Evolutionary conservation across 768 basidiomycete species (phyloP), one percentile per base, ranked within the genome.

Genomic region (Trametes cinnabarina): DNA sequence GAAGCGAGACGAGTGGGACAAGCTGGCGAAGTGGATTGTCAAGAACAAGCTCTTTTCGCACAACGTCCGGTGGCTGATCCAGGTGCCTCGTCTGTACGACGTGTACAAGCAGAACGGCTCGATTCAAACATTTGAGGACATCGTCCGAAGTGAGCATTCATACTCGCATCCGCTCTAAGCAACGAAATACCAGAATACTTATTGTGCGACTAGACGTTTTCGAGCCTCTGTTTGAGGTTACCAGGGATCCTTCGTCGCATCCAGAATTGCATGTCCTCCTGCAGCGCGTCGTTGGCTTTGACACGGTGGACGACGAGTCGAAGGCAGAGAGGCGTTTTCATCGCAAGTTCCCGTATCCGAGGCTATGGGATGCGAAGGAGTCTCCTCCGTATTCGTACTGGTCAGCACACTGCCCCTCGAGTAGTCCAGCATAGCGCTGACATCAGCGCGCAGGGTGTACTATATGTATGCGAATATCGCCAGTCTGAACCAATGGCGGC

Each of bases 221-320:
- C 76, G 76, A 80, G 34, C 96, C 97, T 0, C 73, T 99, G 49
- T 99, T 97, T 65, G 96, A 99, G 69, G 97, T 98, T 26, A 99
- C 97, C 0, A 85, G 89, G 65, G 87, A 98, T 69, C 97, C 97
- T 0, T 72, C 76, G 3, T 85, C 82, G 2, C 96, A 98, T 66
- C 97, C 96, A 0, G 95, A 98, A 66, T 79, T 99, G 11, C 96
- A 98, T 68, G 79, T 96, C 34, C 95, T 99, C 76, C 76, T 99
- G 32, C 94, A 97, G 72, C 87, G 97, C 5, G 94, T 98, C 6
- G 73, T 98, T 50, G 97, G 97, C 5, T 97, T 99, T 68, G 97
- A 98, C 66, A 94, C 89, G n/a, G 97, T 99, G 20, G 97, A 99
- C 65, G 97, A 99, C 66, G 97, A 99, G 74, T 94, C 92, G 2